A percentile compares a stretch with the other conserved stretches of the same genome.
Evolutionary conservation across 352 stramenopile genomes (phyloP).

Genomic region (Phytophthora litchii): DNA sequence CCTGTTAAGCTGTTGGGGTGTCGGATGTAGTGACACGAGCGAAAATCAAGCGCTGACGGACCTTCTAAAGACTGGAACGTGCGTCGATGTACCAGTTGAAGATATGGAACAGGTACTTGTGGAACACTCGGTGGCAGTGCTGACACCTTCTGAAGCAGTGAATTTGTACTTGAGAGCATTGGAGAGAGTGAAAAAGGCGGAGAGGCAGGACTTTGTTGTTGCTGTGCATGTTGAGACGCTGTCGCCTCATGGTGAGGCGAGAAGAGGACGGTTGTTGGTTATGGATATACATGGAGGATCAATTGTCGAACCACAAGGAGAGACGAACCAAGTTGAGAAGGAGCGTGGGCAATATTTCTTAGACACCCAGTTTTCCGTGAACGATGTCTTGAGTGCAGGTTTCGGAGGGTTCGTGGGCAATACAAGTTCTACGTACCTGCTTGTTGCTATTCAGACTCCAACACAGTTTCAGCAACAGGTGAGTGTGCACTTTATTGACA

Average conservation of each 20-base stretch:
- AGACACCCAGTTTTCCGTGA: slow-evolving; percentile 68
- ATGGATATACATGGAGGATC: slow-evolving; percentile 56
- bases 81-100: neutral
- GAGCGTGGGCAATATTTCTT: slow-evolving; percentile 37
- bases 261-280: slow-evolving; percentile 45
- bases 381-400: slow-evolving; percentile 40
- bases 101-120: slow-evolving; percentile 32
- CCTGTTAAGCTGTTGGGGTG: slow-evolving; percentile 33
- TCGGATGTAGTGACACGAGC: slow-evolving; percentile 1
- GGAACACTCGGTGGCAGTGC: slow-evolving; percentile 33
- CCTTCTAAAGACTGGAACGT: slow-evolving; percentile 8
- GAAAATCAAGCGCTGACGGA: slow-evolving; percentile 20
- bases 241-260: slow-evolving; percentile 24
- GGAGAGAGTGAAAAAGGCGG: slow-evolving; percentile 6
- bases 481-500: neutral
- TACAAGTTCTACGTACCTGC: slow-evolving; percentile 49
- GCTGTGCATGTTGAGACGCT: slow-evolving; percentile 52
- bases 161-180: slow-evolving; percentile 40
- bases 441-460: slow-evolving; percentile 67
- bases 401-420: slow-evolving; percentile 61
- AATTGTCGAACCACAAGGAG: slow-evolving; percentile 47
- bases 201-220: slow-evolving; percentile 50
- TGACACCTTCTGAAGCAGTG: slow-evolving; percentile 38
- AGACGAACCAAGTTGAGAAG: slow-evolving; percentile 1
- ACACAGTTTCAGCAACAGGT: slow-evolving; percentile 73